phyloP scores from a whole-genome alignment of 768 basidiomycete species.

The Cubamyces sp. region DNA sequence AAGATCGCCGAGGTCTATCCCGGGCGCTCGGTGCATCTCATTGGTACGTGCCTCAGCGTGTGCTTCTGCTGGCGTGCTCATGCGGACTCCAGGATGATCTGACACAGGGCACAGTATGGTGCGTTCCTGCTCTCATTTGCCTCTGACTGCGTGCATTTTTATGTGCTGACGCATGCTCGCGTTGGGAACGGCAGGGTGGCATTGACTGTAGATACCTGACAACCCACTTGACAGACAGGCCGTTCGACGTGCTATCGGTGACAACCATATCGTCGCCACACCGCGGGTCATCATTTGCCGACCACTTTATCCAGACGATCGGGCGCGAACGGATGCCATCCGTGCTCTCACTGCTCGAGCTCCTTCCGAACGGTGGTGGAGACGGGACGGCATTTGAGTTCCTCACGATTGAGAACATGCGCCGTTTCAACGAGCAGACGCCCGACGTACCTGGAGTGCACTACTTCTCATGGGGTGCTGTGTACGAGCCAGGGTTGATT shows the following conservation, averaged over 20 bases:
- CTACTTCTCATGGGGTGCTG: constrained; percentile 97
- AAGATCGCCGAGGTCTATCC: constrained; percentile 80
- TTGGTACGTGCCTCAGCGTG: constrained; percentile 50
- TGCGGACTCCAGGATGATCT: constrained; percentile 28
- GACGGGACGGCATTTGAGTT: constrained; percentile 94
- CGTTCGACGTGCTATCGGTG: constrained; percentile 81
- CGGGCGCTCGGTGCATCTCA: constrained; percentile 85
- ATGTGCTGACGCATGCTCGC: background rate
- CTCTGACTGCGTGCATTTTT: background rate
- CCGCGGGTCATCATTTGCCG: constrained; percentile 90
- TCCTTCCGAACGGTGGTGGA: constrained; percentile 90
- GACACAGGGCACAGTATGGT: constrained; percentile 77
- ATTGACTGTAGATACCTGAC: constrained; percentile 91
- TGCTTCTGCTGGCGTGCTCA: constrained; percentile 32
- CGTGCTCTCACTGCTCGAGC: constrained; percentile 73
- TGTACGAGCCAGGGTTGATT: constrained; percentile 84
- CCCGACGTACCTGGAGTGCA: constrained; percentile 77
- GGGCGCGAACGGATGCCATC: constrained; percentile 69
- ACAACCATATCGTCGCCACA: constrained; percentile 97
- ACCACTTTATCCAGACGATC: constrained; percentile 82
- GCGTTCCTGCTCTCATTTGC: constrained; percentile 17
- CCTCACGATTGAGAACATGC: constrained; percentile 86
- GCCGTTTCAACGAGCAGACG: constrained; percentile 83
- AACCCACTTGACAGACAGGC: constrained; percentile 75
- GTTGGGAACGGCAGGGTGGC: constrained; percentile 61